Evolutionary conservation across 768 basidiomycete species (phyloP).

Genomic region (Boletus fagicola): DNA sequence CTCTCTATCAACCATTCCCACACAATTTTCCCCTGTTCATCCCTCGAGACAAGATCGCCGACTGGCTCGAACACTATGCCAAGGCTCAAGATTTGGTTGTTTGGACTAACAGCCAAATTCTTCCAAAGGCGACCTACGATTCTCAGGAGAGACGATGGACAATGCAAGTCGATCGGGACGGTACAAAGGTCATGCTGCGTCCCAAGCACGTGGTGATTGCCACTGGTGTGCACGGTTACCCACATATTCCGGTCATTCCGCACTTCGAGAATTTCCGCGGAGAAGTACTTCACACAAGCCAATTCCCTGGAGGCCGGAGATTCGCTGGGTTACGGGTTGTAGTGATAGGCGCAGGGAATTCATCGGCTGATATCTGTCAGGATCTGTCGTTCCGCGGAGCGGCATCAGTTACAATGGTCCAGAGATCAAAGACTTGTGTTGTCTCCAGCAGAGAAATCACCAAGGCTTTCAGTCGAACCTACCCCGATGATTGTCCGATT

Average conservation of each 20-base stretch:
- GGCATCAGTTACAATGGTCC: slow-evolving; percentile 4
- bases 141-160: slow-evolving; percentile 1
- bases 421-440: slow-evolving; percentile 5
- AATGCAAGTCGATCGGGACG: neutral
- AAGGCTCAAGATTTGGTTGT: slow-evolving; percentile 6
- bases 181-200: neutral
- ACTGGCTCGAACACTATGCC: slow-evolving; percentile 6
- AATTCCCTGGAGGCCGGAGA: slow-evolving; percentile 17
- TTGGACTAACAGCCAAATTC: slow-evolving; percentile 7
- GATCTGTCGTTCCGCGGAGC: slow-evolving; percentile 6
- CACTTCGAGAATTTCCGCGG: neutral
- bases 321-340: slow-evolving; percentile 28
- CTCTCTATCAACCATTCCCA: slow-evolving; percentile 5
- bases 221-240: slow-evolving; percentile 2
- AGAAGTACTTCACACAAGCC: slow-evolving; percentile 7
- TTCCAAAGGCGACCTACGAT: slow-evolving; percentile 2
- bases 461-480: neutral
- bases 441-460: neutral
- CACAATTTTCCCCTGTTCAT: slow-evolving; percentile 5
- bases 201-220: slow-evolving; percentile 5
- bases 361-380: slow-evolving; percentile 7
- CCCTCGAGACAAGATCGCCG: slow-evolving; percentile 4
- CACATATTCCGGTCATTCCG: neutral
- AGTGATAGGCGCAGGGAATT: neutral
- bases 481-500: neutral